These are phyloP conservation scores for Amanita rimosa DNA, from an alignment of 768 basidiomycete genomes.

Conservation along the genomic window DNA sequence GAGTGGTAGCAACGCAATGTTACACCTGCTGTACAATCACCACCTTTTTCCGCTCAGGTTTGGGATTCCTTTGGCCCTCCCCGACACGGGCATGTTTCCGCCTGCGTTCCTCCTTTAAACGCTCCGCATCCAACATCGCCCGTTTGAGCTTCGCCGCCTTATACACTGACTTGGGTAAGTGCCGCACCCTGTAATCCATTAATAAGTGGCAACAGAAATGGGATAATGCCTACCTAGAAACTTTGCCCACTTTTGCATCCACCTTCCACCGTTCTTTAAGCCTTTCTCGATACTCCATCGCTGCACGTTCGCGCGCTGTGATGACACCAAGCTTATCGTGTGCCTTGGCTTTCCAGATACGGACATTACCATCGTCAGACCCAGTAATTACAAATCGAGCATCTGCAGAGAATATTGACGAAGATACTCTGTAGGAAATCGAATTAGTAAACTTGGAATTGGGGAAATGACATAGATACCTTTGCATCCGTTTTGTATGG, in stretches of 20 bases:
- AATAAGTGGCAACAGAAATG: not conserved
- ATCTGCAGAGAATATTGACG: constrained; percentile 81
- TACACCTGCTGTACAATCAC: constrained; percentile 74
- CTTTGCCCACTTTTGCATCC: constrained; percentile 69
- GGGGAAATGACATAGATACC: constrained; percentile 33
- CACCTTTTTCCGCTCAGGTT: constrained; percentile 82
- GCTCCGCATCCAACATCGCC: constrained; percentile 83
- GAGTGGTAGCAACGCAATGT: too few species aligned
- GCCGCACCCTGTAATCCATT: constrained; percentile 42
- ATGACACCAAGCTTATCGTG: constrained; percentile 87
- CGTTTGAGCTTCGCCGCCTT: constrained; percentile 80
- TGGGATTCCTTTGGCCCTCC: constrained; percentile 58
- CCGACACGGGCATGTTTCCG: constrained; percentile 84
- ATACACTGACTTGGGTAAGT: constrained; percentile 86
- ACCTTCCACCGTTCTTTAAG: constrained; percentile 85
- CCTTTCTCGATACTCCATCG: constrained; percentile 85
- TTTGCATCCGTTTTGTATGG: constrained; percentile 98
- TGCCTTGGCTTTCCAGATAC: constrained; percentile 91
- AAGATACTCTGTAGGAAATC: constrained; percentile 55
- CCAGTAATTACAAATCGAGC: constrained; percentile 85
- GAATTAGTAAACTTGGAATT: not conserved
- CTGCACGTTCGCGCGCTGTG: constrained; percentile 81
- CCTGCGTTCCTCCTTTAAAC: constrained; percentile 90
- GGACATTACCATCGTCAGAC: constrained; percentile 91
- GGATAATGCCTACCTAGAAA: constrained; percentile 48